Evolutionary conservation across 2,329 filamentous ascomycete species (phyloP).

Genomic region (Epichloe brachyelytri): DNA sequence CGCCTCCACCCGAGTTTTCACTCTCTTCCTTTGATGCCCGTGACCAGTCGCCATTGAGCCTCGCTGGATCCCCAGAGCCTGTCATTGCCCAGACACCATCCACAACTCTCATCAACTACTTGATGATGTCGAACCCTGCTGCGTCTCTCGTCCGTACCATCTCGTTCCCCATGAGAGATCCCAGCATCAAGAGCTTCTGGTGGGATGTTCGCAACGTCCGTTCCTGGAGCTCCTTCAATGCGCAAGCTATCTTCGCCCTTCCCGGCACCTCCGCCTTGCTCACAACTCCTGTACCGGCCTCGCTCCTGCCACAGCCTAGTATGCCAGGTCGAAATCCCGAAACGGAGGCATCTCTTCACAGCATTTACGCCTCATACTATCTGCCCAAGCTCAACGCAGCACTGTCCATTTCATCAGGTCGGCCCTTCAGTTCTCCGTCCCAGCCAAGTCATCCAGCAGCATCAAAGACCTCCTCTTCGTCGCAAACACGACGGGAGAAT

Average conservation of each 20-base stretch:
- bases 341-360: constrained; percentile 63
- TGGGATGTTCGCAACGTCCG: constrained; percentile 87
- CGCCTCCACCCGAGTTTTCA: constrained; percentile 25
- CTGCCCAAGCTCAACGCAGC: constrained; percentile 79
- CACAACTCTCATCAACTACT: constrained; percentile 65
- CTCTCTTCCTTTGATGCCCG: constrained; percentile 33
- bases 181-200: constrained; percentile 75
- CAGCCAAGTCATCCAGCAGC: constrained; percentile 19
- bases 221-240: constrained; percentile 69
- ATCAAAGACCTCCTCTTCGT: constrained; percentile 48
- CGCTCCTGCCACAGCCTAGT: constrained; percentile 46
- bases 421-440: constrained; percentile 42
- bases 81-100: constrained; percentile 24
- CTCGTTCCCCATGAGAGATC: constrained; percentile 53
- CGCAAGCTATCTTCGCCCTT: constrained; percentile 56
- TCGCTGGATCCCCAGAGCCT: constrained; percentile 29
- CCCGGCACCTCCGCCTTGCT: constrained; percentile 62
- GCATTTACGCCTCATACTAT: constrained; percentile 66
- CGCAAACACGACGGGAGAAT: constrained; percentile 46
- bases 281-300: constrained; percentile 50
- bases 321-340: constrained; percentile 56
- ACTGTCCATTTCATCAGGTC: constrained; percentile 59
- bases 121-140: constrained; percentile 68
- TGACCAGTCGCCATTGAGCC: constrained; percentile 31
- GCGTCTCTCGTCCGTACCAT: constrained; percentile 71